A percentile compares a stretch with the other conserved stretches of the same genome.
Evolutionary conservation across 805 yeast genomes (phyloP).

Genomic region (Peterozyma xylosa): DNA sequence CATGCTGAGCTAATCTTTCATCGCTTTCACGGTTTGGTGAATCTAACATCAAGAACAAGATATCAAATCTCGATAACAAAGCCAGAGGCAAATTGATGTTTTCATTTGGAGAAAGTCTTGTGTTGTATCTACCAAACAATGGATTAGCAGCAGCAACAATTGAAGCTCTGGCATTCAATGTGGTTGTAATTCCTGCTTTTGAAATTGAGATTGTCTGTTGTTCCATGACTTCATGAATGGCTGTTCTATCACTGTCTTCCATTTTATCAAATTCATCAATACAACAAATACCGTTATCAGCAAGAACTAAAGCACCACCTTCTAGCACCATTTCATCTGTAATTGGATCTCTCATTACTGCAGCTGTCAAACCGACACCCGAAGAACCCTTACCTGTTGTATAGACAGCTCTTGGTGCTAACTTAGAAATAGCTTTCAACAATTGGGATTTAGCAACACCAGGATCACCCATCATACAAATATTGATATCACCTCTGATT

Average conservation of each 20-base stretch:
- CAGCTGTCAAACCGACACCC: conserved; percentile 98
- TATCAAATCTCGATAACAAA: conserved; percentile 86
- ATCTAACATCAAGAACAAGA: conserved; percentile 81
- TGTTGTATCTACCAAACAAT: conserved; percentile 88
- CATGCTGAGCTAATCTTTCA: conserved; percentile 85
- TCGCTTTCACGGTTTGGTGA: conserved; percentile 74
- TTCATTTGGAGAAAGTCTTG: conserved; percentile 83
- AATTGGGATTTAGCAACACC: conserved; percentile 99
- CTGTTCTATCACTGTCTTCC: conserved; percentile 96
- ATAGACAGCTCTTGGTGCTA: conserved; percentile 94
- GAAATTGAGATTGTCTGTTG: conserved; percentile 97
- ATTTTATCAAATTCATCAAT: conserved; percentile 98
- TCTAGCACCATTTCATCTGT: conserved; percentile 97
- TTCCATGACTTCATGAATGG: conserved; percentile 99
- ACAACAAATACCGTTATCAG: conserved; percentile 97
- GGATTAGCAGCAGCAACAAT: conserved; percentile 99
- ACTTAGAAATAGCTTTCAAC: conserved; percentile 80
- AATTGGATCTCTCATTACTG: conserved; percentile 98
- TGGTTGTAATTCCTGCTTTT: conserved; percentile 95
- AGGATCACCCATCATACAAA: conserved; percentile 97
- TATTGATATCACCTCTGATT: conserved; percentile 94
- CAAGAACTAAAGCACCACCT: conserved; percentile 95
- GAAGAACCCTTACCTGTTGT: conserved; percentile 99
- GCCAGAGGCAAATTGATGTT: conserved; percentile 97
- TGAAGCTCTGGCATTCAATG: conserved; percentile 91